These are phyloP conservation scores for Phialophora expanda DNA, from an alignment of 2,329 filamentous ascomycete species.

Conservation along the genomic window DNA sequence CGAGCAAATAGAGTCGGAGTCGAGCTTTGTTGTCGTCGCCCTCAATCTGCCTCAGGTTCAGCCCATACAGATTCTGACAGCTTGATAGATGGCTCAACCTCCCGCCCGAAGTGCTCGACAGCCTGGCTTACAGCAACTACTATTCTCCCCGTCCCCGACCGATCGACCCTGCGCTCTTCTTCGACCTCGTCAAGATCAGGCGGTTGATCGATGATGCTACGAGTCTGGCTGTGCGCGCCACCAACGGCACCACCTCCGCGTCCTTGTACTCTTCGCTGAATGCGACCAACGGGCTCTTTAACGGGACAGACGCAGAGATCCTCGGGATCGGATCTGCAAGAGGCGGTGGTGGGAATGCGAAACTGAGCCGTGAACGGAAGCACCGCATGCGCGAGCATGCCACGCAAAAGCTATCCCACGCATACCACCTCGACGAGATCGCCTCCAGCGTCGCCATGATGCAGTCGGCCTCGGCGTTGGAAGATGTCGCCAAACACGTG, in stretches of 20 bases:
- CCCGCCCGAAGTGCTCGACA: slow-evolving; percentile 77
- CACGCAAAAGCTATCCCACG: slow-evolving; percentile 74
- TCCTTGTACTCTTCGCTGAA: slow-evolving; percentile 63
- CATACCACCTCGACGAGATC: slow-evolving; percentile 82
- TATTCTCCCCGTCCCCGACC: slow-evolving; percentile 75
- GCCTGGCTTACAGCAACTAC: slow-evolving; percentile 78
- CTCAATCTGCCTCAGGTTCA: neutral
- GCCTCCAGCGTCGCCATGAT: slow-evolving; percentile 82
- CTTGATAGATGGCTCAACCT: slow-evolving; percentile 70
- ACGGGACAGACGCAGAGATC: slow-evolving; percentile 57
- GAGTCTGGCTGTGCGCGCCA: slow-evolving; percentile 75
- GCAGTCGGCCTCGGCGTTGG: slow-evolving; percentile 77
- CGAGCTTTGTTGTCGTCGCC: neutral
- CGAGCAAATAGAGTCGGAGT: neutral
- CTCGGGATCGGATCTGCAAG: slow-evolving; percentile 62
- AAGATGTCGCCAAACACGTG: slow-evolving; percentile 76
- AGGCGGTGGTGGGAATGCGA: slow-evolving; percentile 64
- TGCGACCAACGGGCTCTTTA: slow-evolving; percentile 57
- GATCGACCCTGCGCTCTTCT: slow-evolving; percentile 80
- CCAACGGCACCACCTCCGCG: slow-evolving; percentile 72
- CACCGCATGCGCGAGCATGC: slow-evolving; percentile 81
- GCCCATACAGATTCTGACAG: neutral
- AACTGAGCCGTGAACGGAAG: slow-evolving; percentile 75
- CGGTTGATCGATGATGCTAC: slow-evolving; percentile 80
- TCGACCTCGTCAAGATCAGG: slow-evolving; percentile 82